Evolutionary conservation across 1,139 yeast genomes (phyloP).

Genomic region (Suhomyces bokatorum): DNA sequence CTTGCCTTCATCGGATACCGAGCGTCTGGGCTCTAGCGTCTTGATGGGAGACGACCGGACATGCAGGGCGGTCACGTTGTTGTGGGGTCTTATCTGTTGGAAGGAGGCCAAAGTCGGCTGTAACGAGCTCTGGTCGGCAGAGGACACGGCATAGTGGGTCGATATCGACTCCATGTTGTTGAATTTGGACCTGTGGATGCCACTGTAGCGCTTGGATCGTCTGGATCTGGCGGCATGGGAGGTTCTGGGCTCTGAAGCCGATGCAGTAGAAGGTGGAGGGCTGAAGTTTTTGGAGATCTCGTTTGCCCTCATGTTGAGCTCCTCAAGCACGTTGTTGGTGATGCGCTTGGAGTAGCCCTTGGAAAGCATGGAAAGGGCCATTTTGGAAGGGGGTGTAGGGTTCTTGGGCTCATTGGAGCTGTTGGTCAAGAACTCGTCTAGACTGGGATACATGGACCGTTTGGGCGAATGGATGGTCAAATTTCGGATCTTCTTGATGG

Average conservation of each 20-base stretch:
- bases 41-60: slow-evolving; percentile 8
- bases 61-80: background rate
- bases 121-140: background rate
- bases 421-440: slow-evolving; percentile 14
- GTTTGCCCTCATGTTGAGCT: slow-evolving; percentile 38
- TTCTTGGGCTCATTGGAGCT: background rate
- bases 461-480: slow-evolving; percentile 37
- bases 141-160: slow-evolving; percentile 30
- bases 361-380: slow-evolving; percentile 29
- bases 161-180: slow-evolving; percentile 45
- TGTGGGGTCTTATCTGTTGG: background rate
- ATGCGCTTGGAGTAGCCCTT: slow-evolving; percentile 45
- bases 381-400: slow-evolving; percentile 12
- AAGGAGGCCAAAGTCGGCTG: background rate
- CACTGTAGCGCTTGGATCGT: slow-evolving; percentile 33
- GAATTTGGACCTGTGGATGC: slow-evolving; percentile 36
- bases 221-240: slow-evolving; percentile 14
- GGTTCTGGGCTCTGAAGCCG: slow-evolving; percentile 5
- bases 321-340: slow-evolving; percentile 43
- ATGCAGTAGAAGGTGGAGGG: slow-evolving; percentile 11
- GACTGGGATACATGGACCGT: slow-evolving; percentile 21
- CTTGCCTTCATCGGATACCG: slow-evolving; percentile 3
- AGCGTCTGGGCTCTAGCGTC: slow-evolving; percentile 1
- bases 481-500: slow-evolving; percentile 40
- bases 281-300: slow-evolving; percentile 27